phyloP scores from a whole-genome alignment of 176 grass and related monocot genomes.

The Echinochloa phyllopogon region DNA sequence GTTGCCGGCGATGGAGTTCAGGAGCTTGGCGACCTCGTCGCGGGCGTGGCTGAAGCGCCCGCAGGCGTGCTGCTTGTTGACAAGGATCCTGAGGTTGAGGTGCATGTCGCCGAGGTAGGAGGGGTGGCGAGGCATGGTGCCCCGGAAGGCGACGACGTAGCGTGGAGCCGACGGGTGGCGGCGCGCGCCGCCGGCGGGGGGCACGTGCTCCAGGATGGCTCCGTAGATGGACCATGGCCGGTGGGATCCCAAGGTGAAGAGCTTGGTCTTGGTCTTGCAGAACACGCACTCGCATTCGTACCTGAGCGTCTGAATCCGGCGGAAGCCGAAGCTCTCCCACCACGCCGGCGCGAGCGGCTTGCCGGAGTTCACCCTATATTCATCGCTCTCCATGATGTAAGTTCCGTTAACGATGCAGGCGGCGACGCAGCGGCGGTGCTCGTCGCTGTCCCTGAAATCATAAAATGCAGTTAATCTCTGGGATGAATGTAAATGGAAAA shows the following conservation, averaged over 20 bases:
- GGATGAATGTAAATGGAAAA: not conserved
- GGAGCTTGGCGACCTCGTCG: not conserved
- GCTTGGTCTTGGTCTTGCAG: not conserved
- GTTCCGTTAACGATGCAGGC: constrained; percentile 26
- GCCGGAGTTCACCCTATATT: not conserved
- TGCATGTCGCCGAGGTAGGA: not conserved
- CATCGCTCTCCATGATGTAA: not conserved
- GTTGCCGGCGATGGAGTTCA: not conserved
- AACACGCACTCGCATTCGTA: not conserved
- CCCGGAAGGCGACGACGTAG: constrained; percentile 31
- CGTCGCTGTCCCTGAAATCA: constrained; percentile 27
- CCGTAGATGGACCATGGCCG: not conserved
- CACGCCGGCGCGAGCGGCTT: constrained; percentile 12
- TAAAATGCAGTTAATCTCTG: not conserved
- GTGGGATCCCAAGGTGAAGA: not conserved
- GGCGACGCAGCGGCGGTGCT: constrained; percentile 35
- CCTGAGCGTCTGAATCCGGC: not conserved
- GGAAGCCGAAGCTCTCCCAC: constrained; percentile 48
- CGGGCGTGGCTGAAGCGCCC: not conserved
- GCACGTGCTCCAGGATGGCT: constrained; percentile 24
- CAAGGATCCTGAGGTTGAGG: constrained; percentile 25
- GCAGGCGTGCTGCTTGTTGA: not conserved
- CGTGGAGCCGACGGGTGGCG: constrained; percentile 14
- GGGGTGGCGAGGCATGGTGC: constrained; percentile 19
- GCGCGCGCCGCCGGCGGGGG: not conserved